phyloP scores from a whole-genome alignment of 2,329 filamentous ascomycete genomes.

The Penicillium expansum region DNA sequence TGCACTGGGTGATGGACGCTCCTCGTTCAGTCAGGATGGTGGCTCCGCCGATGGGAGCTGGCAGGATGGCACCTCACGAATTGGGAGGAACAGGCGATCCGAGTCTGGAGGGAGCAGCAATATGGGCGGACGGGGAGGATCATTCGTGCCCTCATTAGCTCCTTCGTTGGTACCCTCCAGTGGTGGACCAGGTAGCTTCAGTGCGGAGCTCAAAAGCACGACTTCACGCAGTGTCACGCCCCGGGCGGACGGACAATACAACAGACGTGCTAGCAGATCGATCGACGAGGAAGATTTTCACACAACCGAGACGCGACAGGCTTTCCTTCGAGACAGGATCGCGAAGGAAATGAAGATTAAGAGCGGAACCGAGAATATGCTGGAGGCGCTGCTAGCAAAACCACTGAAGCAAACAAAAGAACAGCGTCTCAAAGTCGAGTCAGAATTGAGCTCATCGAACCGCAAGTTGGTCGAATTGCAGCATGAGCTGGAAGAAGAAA shows the following conservation, averaged over 20 bases:
- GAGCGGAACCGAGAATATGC: conserved; percentile 93
- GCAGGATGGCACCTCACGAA: conserved; percentile 33
- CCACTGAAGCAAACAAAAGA: conserved; percentile 94
- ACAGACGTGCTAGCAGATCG: conserved; percentile 43
- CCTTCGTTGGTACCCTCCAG: conserved; percentile 63
- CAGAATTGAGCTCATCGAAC: conserved; percentile 87
- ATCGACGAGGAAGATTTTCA: conserved; percentile 61
- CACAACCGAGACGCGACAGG: conserved; percentile 70
- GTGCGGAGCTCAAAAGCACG: conserved; percentile 75
- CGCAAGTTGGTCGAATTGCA: conserved; percentile 62
- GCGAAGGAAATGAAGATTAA: conserved; percentile 98
- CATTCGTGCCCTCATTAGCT: conserved; percentile 40
- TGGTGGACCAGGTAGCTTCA: conserved; percentile 79
- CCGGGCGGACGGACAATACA: conserved; percentile 57
- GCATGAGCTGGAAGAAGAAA: conserved; percentile 58
- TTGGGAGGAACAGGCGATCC: conserved; percentile 48
- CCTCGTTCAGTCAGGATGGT: conserved; percentile 41
- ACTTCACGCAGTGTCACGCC: conserved; percentile 60
- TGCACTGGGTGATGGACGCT: conserved; percentile 36
- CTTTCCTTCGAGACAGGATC: conserved; percentile 75
- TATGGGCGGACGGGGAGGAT: conserved; percentile 58
- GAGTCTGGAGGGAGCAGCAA: conserved; percentile 58
- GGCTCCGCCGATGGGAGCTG: conserved; percentile 40
- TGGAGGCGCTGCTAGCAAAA: conserved; percentile 90
- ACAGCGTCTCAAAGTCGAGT: conserved; percentile 73